Evolutionary conservation across 352 stramenopile species (phyloP), one percentile per base, ranked within the genome.

Genomic region (Lagenidium giganteum): DNA sequence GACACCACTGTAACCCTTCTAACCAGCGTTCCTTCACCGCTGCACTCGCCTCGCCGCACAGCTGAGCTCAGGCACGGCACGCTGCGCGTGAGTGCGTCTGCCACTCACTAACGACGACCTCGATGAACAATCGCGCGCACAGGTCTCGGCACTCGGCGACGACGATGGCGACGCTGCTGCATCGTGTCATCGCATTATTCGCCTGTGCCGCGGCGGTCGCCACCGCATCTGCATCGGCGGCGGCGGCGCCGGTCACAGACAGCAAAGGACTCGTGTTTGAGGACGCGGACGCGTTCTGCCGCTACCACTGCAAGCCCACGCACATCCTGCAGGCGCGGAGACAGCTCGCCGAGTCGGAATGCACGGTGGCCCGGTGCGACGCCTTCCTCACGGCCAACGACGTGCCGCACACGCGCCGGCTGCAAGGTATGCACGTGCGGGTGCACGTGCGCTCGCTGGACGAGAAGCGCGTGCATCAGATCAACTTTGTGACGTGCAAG

Each of bases 291-390:
- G 68, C 68, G 16, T 79, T 87, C 43, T 87, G 74, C 44, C 49
- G 37, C 23, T 87, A 70, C 47, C 74, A 87, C 59, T 87, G 74
- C 59, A 74, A 60, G 29, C 5, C 51, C n/a, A 47, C 57, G 23
- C 74, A 84, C 45, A 64, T 73, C 14, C 35, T 46, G 8, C 61
- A 62, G 23, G 63, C 39, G 8, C 76, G 75, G 38, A 54, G 63
- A n/a, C 53, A 75, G 17, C 44, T 82, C 21, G 51, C 40, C 4
- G 35, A 27, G 16, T 72, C 54, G 20, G 66, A 83, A 42, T 83
- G 70, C 45, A 27, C 58, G 5, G n/a, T 17, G 8, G 31, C 28
- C 22, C 51, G 48, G 21, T 83, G 73, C 42, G 52, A 27, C 8
- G 63, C 46, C 24, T 50, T 42, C 23, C n/a, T n/a, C n/a, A n/a